These are phyloP conservation scores for Agaricus subrufescens DNA, from an alignment of 768 basidiomycete species.

Conservation along the genomic window DNA sequence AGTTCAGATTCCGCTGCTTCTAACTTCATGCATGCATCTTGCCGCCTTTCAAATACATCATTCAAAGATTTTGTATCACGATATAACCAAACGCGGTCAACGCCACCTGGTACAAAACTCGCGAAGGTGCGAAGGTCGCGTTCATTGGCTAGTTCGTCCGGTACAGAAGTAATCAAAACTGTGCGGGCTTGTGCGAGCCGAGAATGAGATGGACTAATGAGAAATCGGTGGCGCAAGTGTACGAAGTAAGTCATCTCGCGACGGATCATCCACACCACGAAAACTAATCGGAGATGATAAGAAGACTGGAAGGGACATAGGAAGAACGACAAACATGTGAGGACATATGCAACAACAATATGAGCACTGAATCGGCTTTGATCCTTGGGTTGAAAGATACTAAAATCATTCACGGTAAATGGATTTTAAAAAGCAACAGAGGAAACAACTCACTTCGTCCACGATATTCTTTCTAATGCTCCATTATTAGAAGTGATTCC, in stretches of 20 bases:
- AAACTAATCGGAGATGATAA: constrained; percentile 31
- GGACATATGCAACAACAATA: constrained; percentile 44
- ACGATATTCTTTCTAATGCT: constrained; percentile 42
- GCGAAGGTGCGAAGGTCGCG: constrained; percentile 46
- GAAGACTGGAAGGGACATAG: background rate
- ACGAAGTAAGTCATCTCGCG: constrained; percentile 55
- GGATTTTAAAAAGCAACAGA: background rate
- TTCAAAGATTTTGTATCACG: constrained; percentile 44
- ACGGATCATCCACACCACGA: constrained; percentile 56
- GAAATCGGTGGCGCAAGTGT: constrained; percentile 51
- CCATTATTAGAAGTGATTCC: constrained; percentile 28
- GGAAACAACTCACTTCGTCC: constrained; percentile 41
- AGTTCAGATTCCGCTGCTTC: constrained; percentile 54
- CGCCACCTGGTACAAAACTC: constrained; percentile 65
- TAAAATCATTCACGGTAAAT: constrained; percentile 11
- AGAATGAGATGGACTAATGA: constrained; percentile 56
- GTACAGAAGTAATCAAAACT: constrained; percentile 62
- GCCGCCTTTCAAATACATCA: constrained; percentile 36
- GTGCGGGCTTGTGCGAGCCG: constrained; percentile 61
- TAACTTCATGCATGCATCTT: constrained; percentile 45
- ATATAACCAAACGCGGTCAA: constrained; percentile 66
- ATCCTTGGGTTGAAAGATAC: constrained; percentile 28
- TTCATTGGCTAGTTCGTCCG: constrained; percentile 47
- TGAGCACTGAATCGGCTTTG: constrained; percentile 52
- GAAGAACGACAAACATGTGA: constrained; percentile 37